Evolutionary conservation across 2,329 filamentous ascomycete species (phyloP).

Genomic region (Aspergillus eucalypticola): DNA sequence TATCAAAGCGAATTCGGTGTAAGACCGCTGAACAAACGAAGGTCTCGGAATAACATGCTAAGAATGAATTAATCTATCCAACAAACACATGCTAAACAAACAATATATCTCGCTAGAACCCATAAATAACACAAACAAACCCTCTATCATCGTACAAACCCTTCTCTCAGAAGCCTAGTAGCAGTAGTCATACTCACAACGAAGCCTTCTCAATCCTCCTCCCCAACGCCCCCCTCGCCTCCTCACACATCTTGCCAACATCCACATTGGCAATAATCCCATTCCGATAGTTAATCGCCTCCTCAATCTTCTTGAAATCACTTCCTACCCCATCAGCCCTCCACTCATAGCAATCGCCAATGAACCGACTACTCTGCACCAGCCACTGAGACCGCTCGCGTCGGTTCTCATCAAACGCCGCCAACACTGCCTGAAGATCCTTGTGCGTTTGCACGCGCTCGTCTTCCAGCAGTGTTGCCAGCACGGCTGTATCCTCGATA

Average conservation of each 20-base stretch:
- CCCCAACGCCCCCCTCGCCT: slow-evolving; percentile 26
- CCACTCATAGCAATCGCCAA: slow-evolving; percentile 39
- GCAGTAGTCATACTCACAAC: background rate
- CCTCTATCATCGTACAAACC: background rate
- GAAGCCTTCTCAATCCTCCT: slow-evolving; percentile 15
- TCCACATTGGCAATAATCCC: slow-evolving; percentile 25
- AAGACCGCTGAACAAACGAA: no score
- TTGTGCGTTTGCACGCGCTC: slow-evolving; percentile 19
- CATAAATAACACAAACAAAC: background rate
- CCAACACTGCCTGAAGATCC: slow-evolving; percentile 32
- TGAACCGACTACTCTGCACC: slow-evolving; percentile 36
- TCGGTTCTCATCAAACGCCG: slow-evolving; percentile 28
- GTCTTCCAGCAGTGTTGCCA: slow-evolving; percentile 30
- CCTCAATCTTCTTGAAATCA: slow-evolving; percentile 22
- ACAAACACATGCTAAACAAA: background rate
- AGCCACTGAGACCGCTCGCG: slow-evolving; percentile 36
- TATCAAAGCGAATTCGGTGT: no score
- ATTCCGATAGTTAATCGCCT: slow-evolving; percentile 22
- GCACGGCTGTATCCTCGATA: slow-evolving; percentile 34
- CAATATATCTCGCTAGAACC: background rate
- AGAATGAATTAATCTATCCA: background rate
- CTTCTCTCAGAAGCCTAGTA: no score
- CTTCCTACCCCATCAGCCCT: slow-evolving; percentile 18
- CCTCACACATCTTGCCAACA: slow-evolving; percentile 26
- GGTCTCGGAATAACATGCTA: no score